Evolutionary conservation across 2,329 filamentous ascomycete genomes (phyloP), one percentile per base, ranked within the genome.

Genomic region (Talaromyces funiculosus): DNA sequence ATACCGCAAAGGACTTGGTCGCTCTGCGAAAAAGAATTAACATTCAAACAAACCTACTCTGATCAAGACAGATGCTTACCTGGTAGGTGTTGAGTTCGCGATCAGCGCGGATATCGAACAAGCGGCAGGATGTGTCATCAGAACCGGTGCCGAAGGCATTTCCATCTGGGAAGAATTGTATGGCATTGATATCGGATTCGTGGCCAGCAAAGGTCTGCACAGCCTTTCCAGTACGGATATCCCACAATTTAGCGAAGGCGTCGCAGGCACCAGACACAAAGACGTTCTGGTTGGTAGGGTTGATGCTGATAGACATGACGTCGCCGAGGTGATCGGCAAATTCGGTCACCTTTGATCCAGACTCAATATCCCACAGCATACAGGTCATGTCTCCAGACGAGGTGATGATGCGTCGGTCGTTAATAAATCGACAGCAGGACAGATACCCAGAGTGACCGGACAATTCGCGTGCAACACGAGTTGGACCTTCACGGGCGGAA

Each of bases 321-420:
- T 99, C 94, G 73, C 94, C 94, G 10, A 99, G 84, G 75, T 99
- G 94, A 78, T 99, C 94, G 72, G 94, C 94, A 68, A 97, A 99
- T 76, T 99, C 94, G 72, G 92, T 96, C 43, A 96, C 90, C 81
- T 97, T 97, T 66, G 92, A 91, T 61, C 94, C 94, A 0, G 93
- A 96, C 79, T 99, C 94, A 66, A 99, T 93, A 80, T 99, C 94
- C 94, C 94, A 99, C 73, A 97, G 90, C 88, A 97, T 97, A 77
- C 94, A 99, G 57, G 94, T 99, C 94, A 99, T 99, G 75, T 99
- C 94, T 65, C 94, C 94, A 2, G 94, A 99, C 0, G 94, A 97
- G 63, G 94, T 99, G 66, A 99, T 86, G 71, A 99, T 97, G 73
- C 91, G 92, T 72, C 94, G 88, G 80, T 99, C 94, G 76, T 96